phyloP scores from a whole-genome alignment of 2,329 filamentous ascomycete species.

The Colletotrichum lupini region DNA sequence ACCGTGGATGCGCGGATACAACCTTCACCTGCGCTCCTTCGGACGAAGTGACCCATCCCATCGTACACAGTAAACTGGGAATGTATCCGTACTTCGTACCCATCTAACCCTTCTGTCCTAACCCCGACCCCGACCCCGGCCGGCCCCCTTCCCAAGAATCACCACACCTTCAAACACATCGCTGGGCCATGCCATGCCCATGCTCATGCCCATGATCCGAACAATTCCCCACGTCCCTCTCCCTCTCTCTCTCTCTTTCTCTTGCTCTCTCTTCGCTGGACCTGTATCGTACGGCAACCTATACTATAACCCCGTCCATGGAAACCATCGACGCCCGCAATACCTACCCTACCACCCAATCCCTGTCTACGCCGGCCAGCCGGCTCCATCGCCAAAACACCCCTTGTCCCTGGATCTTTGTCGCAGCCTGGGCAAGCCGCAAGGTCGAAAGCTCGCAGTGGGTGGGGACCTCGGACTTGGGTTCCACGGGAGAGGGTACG shows the following conservation, averaged over 20 bases:
- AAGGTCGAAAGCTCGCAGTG: background rate
- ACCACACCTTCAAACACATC: background rate
- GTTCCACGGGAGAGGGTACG: slow-evolving; percentile 4
- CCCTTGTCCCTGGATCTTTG: background rate
- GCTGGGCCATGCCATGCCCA: too few relatives aligned
- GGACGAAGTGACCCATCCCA: background rate
- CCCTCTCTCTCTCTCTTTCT: background rate
- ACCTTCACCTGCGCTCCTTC: background rate
- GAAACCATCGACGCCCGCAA: background rate
- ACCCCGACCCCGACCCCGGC: background rate
- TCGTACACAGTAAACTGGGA: too few relatives aligned
- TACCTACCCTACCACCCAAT: background rate
- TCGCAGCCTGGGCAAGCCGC: background rate
- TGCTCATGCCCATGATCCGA: background rate
- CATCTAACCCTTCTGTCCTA: background rate
- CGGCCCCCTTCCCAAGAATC: background rate
- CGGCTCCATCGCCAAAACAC: background rate
- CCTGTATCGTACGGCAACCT: background rate
- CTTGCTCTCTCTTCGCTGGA: background rate
- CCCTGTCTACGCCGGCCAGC: background rate
- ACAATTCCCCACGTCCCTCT: background rate
- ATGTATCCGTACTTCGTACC: background rate
- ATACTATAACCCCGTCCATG: background rate
- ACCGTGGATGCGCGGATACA: background rate
- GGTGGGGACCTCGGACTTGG: slow-evolving; percentile 9